phyloP scores from a whole-genome alignment of 768 basidiomycete species.

The Holtermannia corniformis region DNA sequence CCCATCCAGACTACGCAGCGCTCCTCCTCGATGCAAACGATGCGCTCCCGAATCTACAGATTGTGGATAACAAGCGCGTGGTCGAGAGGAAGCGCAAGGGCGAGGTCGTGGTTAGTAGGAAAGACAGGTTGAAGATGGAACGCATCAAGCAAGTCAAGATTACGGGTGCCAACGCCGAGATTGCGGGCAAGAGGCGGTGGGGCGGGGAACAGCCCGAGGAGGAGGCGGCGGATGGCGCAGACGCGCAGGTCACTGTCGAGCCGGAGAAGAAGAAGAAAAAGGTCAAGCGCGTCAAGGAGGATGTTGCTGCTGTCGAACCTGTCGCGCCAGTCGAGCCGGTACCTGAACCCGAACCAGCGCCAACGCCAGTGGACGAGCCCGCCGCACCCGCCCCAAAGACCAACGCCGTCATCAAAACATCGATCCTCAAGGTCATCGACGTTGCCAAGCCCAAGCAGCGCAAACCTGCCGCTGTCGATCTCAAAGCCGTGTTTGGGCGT shows the following conservation, averaged over 20 bases:
- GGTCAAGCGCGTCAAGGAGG: not conserved
- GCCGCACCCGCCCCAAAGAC: not conserved
- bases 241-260: not conserved
- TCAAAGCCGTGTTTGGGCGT: slow-evolving; percentile 11
- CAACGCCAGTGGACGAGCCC: not conserved
- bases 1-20: slow-evolving; percentile 20
- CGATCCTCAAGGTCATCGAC: slow-evolving; percentile 24
- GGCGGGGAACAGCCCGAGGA: slow-evolving; percentile 8
- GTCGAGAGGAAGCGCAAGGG: slow-evolving; percentile 29
- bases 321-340: not conserved
- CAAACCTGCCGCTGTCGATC: slow-evolving; percentile 9
- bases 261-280: slow-evolving; percentile 3
- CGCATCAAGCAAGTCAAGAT: slow-evolving; percentile 24
- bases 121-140: slow-evolving; percentile 14
- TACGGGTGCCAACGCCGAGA: slow-evolving; percentile 23
- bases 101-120: slow-evolving; percentile 16
- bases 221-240: not conserved
- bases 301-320: not conserved
- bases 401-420: slow-evolving; percentile 9
- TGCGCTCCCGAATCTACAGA: slow-evolving; percentile 28
- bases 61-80: slow-evolving; percentile 32
- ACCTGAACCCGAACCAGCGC: not conserved
- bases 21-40: slow-evolving; percentile 9
- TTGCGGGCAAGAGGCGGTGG: slow-evolving; percentile 18
- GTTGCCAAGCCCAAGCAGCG: slow-evolving; percentile 8